Evolutionary conservation across 1,139 yeast genomes (phyloP).

Genomic region (Nematodospora anomalae): DNA sequence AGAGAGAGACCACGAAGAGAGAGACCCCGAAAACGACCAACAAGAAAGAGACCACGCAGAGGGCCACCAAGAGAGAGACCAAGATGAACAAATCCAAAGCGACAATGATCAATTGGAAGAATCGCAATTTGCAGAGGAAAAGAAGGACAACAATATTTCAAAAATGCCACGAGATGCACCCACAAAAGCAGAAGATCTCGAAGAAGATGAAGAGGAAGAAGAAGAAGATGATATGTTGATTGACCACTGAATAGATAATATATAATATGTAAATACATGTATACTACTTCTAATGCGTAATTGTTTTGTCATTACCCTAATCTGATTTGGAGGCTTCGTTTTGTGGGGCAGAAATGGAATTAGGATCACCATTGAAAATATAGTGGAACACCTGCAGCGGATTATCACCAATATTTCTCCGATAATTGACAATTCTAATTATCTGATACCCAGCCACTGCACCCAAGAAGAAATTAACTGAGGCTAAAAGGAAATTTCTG

Average conservation of each 20-base stretch:
- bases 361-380: slow-evolving; percentile 50
- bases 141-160: neutral
- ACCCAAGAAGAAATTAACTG: slow-evolving; percentile 92
- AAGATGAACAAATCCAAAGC: slow-evolving; percentile 5
- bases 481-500: slow-evolving; percentile 80
- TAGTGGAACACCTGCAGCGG: slow-evolving; percentile 56
- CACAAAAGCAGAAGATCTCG: slow-evolving; percentile 12
- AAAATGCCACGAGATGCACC: neutral
- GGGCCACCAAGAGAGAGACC: slow-evolving; percentile 7
- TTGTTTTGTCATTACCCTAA: neutral
- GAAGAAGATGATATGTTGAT: slow-evolving; percentile 19
- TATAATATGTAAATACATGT: slow-evolving; percentile 2
- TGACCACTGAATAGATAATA: slow-evolving; percentile 14
- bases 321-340: slow-evolving; percentile 3
- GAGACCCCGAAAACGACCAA: slow-evolving; percentile 14
- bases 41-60: slow-evolving; percentile 15
- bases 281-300: neutral
- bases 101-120: neutral
- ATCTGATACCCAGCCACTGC: slow-evolving; percentile 87
- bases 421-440: slow-evolving; percentile 65
- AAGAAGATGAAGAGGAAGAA: slow-evolving; percentile 10
- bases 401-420: slow-evolving; percentile 50
- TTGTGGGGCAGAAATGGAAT: slow-evolving; percentile 6
- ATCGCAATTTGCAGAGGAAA: neutral
- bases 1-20: slow-evolving; percentile 12